These are phyloP conservation scores for Kalmusia sp. DNA, from an alignment of 2,329 filamentous ascomycete genomes.

Conservation along the genomic window DNA sequence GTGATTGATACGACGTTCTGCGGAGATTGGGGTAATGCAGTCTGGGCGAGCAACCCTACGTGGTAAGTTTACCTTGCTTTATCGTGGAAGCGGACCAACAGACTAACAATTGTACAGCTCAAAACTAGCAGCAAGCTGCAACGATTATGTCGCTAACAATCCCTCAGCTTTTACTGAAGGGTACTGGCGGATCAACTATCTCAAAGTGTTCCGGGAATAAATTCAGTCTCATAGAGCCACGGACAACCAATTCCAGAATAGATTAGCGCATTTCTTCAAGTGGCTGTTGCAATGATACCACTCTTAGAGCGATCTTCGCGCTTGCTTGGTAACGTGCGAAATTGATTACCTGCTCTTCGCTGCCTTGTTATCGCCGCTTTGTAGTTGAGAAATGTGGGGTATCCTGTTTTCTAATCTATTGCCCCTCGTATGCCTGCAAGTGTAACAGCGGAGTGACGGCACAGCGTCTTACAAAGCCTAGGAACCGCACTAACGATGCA, in stretches of 20 bases:
- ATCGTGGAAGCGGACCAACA: too few relatives aligned
- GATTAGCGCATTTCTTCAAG: too few relatives aligned
- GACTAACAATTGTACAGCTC: too few relatives aligned
- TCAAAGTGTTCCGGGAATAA: slow-evolving; percentile 38
- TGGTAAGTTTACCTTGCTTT: too few relatives aligned
- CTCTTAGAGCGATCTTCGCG: too few relatives aligned
- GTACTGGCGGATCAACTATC: slow-evolving; percentile 51
- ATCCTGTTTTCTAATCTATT: too few relatives aligned
- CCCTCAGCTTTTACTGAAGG: slow-evolving; percentile 30
- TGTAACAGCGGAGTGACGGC: background rate
- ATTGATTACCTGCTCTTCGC: too few relatives aligned
- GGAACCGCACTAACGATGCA: too few relatives aligned
- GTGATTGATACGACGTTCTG: slow-evolving; percentile 84
- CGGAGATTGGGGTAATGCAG: slow-evolving; percentile 31
- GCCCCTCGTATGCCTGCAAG: background rate
- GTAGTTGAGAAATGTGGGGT: too few relatives aligned
- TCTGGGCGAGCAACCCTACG: slow-evolving; percentile 10
- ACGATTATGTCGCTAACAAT: slow-evolving; percentile 26
- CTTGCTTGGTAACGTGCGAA: too few relatives aligned
- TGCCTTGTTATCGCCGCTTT: too few relatives aligned
- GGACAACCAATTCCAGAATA: background rate
- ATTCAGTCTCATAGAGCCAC: background rate
- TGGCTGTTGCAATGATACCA: too few relatives aligned
- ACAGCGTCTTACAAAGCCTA: background rate
- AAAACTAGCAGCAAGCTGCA: slow-evolving; percentile 16